Conservation (phyloP, 164 flowering plant species). For the Hamamelis virginiana region DNA sequence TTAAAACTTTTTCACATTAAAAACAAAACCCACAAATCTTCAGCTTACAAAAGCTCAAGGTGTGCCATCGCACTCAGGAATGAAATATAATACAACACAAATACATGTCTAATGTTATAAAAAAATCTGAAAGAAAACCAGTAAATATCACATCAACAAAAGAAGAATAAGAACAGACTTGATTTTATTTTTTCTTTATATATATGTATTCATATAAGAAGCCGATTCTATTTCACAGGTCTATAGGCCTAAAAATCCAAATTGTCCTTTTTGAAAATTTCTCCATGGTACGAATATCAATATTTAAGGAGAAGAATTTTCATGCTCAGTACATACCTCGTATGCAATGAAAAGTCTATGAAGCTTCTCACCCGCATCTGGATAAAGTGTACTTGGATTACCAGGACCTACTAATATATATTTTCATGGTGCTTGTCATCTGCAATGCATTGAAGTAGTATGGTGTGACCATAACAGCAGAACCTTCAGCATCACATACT, state of each 20-base stretch:
- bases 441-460: conserved; percentile 99
- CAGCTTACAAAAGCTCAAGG: neutral
- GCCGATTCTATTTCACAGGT: too few relatives aligned
- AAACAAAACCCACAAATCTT: neutral
- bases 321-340: neutral
- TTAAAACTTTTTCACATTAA: neutral
- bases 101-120: neutral
- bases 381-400: conserved; percentile 75
- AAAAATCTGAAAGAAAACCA: neutral
- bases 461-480: conserved; percentile 94
- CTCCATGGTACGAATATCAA: neutral
- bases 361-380: conserved; percentile 78
- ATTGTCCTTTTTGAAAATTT: neutral
- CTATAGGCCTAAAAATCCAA: neutral
- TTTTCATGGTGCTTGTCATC: conserved; percentile 92
- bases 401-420: conserved; percentile 92
- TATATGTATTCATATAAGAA: too few relatives aligned
- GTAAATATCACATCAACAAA: neutral
- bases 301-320: neutral
- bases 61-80: neutral
- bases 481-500: conserved; percentile 91
- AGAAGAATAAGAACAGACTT: neutral
- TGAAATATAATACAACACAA: too few relatives aligned
- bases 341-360: neutral
- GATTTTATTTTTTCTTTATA: too few relatives aligned